These are phyloP conservation scores for Pezicula neosporulosa DNA, from an alignment of 2,329 filamentous ascomycete species.

Conservation along the genomic window DNA sequence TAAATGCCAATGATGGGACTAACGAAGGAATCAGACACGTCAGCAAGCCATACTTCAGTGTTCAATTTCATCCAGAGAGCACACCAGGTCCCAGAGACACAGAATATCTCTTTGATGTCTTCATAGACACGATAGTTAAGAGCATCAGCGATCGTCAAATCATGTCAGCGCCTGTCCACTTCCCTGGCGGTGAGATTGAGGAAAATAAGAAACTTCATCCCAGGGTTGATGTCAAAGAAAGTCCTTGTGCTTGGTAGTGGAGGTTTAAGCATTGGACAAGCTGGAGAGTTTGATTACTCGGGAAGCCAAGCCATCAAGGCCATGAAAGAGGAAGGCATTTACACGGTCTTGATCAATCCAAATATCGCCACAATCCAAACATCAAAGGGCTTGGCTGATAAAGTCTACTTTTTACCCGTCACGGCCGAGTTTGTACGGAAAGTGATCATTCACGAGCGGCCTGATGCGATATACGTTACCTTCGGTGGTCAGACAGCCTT, in stretches of 20 bases:
- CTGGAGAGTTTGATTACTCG: constrained; percentile 98
- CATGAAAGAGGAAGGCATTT: constrained; percentile 95
- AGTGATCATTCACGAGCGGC: constrained; percentile 90
- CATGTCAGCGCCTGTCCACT: constrained; percentile 71
- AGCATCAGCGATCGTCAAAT: constrained; percentile 64
- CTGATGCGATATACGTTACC: constrained; percentile 95
- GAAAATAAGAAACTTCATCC: constrained; percentile 78
- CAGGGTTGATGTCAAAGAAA: constrained; percentile 84
- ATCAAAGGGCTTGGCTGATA: constrained; percentile 94
- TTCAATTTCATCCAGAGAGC: constrained; percentile 99
- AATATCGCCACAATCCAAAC: constrained; percentile 99
- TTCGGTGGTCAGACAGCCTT: constrained; percentile 97
- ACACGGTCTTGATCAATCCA: constrained; percentile 96
- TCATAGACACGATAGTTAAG: constrained; percentile 78
- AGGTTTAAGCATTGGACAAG: constrained; percentile 95
- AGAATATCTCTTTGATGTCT: constrained; percentile 95
- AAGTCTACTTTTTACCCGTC: constrained; percentile 97
- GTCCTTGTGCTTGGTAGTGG: constrained; percentile 91
- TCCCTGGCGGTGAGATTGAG: constrained; percentile 78
- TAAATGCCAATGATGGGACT: constrained; percentile 96
- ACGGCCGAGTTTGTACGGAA: constrained; percentile 97
- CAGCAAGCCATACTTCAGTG: constrained; percentile 89
- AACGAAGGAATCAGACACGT: constrained; percentile 96
- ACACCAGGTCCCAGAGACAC: constrained; percentile 93
- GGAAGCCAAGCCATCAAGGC: constrained; percentile 98